Conservation (phyloP, 2,329 filamentous ascomycete species). For the Claviceps pusilla region DNA sequence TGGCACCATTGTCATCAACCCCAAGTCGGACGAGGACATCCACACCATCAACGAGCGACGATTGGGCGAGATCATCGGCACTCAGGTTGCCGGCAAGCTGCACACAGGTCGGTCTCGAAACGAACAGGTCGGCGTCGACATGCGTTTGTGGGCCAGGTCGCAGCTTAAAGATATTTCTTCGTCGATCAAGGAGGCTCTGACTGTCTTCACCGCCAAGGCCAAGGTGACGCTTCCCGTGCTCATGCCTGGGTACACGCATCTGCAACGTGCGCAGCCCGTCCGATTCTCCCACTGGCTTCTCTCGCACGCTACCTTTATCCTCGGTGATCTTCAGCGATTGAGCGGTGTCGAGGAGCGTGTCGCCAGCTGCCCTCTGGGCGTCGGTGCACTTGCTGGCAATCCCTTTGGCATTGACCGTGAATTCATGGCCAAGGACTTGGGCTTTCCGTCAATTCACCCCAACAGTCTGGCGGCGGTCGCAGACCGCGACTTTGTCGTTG, state of each 20-base stretch:
- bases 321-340: slow-evolving; percentile 13
- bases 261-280: slow-evolving; percentile 14
- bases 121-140: slow-evolving; percentile 59
- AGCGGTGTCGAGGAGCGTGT: slow-evolving; percentile 11
- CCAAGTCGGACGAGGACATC: slow-evolving; percentile 19
- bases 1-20: slow-evolving; percentile 13
- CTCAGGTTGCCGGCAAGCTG: slow-evolving; percentile 30
- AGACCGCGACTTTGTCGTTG: slow-evolving; percentile 59
- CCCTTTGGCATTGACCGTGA: slow-evolving; percentile 17
- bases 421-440: slow-evolving; percentile 42
- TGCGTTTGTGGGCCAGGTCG: slow-evolving; percentile 46
- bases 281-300: slow-evolving; percentile 12
- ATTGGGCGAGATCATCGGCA: slow-evolving; percentile 53
- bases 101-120: slow-evolving; percentile 58
- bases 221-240: slow-evolving; percentile 5
- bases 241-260: slow-evolving; percentile 16
- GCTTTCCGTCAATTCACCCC: slow-evolving; percentile 51
- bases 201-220: background rate
- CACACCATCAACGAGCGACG: slow-evolving; percentile 42
- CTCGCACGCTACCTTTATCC: slow-evolving; percentile 11
- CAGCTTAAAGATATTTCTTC: slow-evolving; percentile 10
- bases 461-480: slow-evolving; percentile 58
- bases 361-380: slow-evolving; percentile 14
- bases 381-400: slow-evolving; percentile 15
- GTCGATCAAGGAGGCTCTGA: background rate